A percentile compares a stretch with the other conserved stretches of the same genome.
Conservation (phyloP, 2,329 filamentous ascomycete genomes). For the Pestalotiopsis sp. region DNA sequence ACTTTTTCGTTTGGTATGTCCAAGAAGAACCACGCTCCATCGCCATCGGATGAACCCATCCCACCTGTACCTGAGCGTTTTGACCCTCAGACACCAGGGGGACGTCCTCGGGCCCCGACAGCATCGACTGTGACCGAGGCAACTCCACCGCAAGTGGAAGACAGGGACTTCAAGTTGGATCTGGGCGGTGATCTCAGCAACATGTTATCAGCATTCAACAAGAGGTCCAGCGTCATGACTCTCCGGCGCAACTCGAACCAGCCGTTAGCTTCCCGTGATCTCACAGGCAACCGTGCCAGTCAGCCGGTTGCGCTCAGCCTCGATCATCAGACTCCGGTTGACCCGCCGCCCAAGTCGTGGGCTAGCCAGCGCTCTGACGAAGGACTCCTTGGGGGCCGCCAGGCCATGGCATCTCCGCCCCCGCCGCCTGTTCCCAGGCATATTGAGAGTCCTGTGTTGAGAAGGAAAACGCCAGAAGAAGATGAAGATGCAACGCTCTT, state of each 20-base stretch:
- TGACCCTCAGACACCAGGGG: conserved; percentile 34
- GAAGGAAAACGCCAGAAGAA: conserved; percentile 35
- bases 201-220: conserved; percentile 59
- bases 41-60: conserved; percentile 38
- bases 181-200: conserved; percentile 61
- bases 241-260: conserved; percentile 43
- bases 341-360: conserved; percentile 53
- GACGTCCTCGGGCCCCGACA: conserved; percentile 51
- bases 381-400: conserved; percentile 43
- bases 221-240: conserved; percentile 54
- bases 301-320: conserved; percentile 52
- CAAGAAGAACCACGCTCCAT: conserved; percentile 49
- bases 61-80: conserved; percentile 38
- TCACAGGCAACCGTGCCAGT: conserved; percentile 48
- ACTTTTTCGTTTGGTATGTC: conserved; percentile 63
- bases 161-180: conserved; percentile 50
- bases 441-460: conserved; percentile 22
- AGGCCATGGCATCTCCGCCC: conserved; percentile 36
- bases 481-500: conserved; percentile 58
- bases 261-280: conserved; percentile 41
- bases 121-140: conserved; percentile 56
- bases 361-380: conserved; percentile 55
- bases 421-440: conserved; percentile 26
- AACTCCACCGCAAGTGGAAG: conserved; percentile 51
- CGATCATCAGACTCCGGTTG: conserved; percentile 46